Percentiles rank a stretch among this genome's conserved stretches.
Evolutionary conservation across 805 yeast genomes (phyloP).

Genomic region (Saturnispora quitensis): DNA sequence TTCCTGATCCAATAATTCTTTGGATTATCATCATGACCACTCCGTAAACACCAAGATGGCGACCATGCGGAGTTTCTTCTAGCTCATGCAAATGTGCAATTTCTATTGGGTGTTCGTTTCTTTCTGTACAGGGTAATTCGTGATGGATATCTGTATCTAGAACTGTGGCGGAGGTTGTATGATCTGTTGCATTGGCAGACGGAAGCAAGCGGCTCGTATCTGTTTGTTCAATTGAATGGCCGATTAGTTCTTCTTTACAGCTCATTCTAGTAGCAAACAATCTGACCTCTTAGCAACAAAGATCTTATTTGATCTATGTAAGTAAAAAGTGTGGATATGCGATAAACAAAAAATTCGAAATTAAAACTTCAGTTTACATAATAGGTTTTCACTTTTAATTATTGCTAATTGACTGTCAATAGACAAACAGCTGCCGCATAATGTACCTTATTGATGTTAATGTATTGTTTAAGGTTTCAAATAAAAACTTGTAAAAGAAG

Average conservation of each 20-base stretch:
- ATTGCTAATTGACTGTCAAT: not conserved
- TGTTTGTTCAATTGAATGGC: not conserved
- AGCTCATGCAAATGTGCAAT: slow-evolving; percentile 21
- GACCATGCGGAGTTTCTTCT: slow-evolving; percentile 61
- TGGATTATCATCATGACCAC: slow-evolving; percentile 57
- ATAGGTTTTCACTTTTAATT: too few relatives aligned
- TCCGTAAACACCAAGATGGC: slow-evolving; percentile 63
- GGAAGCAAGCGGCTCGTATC: not conserved
- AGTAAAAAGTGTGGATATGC: not conserved
- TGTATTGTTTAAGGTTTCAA: not conserved
- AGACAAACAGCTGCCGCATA: not conserved
- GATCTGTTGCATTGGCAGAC: not conserved
- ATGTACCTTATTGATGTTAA: not conserved
- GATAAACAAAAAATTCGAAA: not conserved
- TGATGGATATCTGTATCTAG: not conserved
- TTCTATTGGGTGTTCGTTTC: slow-evolving; percentile 2
- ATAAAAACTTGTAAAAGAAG: not conserved
- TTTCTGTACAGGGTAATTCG: not conserved
- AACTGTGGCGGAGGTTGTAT: not conserved
- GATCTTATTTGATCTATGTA: not conserved
- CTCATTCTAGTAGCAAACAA: not conserved
- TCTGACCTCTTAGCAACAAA: too few relatives aligned
- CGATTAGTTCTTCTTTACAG: not conserved
- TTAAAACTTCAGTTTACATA: not conserved
- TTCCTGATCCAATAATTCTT: slow-evolving; percentile 70